phyloP scores from a whole-genome alignment of 2,329 filamentous ascomycete genomes.

The Diaporthe sp. region DNA sequence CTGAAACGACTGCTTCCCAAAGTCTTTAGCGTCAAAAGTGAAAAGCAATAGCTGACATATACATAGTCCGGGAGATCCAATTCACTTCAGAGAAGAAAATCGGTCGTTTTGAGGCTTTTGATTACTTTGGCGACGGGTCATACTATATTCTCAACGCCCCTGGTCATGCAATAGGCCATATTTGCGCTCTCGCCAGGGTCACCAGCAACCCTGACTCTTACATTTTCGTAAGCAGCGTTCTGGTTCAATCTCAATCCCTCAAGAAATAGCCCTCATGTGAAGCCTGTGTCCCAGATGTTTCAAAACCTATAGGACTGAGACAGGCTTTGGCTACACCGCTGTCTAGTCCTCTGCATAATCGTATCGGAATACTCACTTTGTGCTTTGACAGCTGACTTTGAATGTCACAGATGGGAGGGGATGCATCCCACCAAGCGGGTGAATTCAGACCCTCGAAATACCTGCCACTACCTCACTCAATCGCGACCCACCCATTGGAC shows the following conservation, averaged over 20 bases:
- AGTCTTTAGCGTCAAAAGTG: background rate
- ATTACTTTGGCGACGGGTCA: slow-evolving; percentile 37
- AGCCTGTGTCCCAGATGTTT: no score
- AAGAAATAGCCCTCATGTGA: no score
- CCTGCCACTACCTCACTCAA: slow-evolving; percentile 46
- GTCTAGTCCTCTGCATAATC: no score
- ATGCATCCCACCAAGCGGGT: slow-evolving; percentile 56
- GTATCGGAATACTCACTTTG: no score
- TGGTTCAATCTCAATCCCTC: no score
- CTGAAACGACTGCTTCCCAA: background rate
- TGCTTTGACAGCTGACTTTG: no score
- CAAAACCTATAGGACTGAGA: no score
- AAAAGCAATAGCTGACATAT: background rate
- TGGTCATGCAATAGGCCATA: slow-evolving; percentile 35
- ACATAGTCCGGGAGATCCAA: slow-evolving; percentile 43
- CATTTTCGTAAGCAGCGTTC: slow-evolving; percentile 45
- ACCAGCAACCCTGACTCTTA: slow-evolving; percentile 50
- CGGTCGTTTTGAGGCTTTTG: slow-evolving; percentile 36
- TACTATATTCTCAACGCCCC: slow-evolving; percentile 38
- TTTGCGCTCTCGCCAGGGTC: slow-evolving; percentile 54
- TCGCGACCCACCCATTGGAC: slow-evolving; percentile 55
- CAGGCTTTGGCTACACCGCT: no score
- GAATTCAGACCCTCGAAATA: slow-evolving; percentile 51
- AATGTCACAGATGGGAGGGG: slow-evolving; percentile 50
- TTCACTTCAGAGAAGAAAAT: slow-evolving; percentile 42